These are phyloP conservation scores for Carex kokanica DNA, from an alignment of 176 grass and related monocot species.

Conservation along the genomic window DNA sequence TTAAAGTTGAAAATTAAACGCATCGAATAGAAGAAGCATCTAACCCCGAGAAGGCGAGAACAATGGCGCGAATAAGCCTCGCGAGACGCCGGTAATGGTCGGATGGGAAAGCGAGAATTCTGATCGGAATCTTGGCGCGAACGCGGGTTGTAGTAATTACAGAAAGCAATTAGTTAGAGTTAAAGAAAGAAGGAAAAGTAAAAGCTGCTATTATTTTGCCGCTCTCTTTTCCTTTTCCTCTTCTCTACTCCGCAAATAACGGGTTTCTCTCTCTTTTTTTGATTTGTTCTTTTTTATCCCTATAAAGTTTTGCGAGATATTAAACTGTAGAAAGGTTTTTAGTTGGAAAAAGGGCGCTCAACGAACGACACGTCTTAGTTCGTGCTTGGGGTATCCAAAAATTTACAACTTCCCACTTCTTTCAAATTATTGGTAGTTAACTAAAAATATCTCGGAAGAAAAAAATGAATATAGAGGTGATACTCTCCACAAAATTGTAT, in stretches of 20 bases:
- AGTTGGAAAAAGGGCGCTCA: conserved; percentile 16
- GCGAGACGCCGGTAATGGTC: neutral
- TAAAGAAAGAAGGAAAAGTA: conserved; percentile 33
- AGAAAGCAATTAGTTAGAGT: conserved; percentile 1
- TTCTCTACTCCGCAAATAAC: conserved; percentile 16
- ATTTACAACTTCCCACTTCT: neutral
- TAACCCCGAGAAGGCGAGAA: conserved; percentile 4
- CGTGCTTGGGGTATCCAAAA: conserved; percentile 3
- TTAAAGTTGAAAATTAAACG: neutral
- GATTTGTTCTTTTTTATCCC: neutral
- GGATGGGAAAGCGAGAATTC: neutral
- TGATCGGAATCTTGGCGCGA: conserved; percentile 21
- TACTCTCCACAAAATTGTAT: neutral
- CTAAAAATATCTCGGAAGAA: neutral
- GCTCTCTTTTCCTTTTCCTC: conserved; percentile 24
- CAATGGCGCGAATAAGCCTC: neutral
- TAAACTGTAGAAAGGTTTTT: neutral
- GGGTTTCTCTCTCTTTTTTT: neutral
- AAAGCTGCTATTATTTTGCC: conserved; percentile 29
- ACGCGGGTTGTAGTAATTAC: conserved; percentile 10
- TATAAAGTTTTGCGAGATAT: neutral
- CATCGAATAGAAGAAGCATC: neutral
- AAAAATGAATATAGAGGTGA: neutral
- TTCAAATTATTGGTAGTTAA: neutral
- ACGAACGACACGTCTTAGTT: conserved; percentile 19